phyloP scores from a whole-genome alignment of 306 rosid species.

The Cucurbita maxima region DNA sequence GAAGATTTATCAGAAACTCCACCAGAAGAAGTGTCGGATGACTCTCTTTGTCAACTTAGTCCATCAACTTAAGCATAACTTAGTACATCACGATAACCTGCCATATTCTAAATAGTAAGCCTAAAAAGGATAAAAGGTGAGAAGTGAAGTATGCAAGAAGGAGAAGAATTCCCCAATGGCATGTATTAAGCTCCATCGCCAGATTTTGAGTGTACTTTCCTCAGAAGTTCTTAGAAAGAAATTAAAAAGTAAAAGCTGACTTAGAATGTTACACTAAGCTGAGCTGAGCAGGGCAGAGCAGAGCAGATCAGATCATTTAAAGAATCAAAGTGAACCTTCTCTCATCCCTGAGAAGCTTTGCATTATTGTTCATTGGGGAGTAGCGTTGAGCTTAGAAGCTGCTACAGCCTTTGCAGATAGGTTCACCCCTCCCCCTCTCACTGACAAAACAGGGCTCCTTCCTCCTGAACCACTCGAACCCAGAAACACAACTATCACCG shows the following conservation, averaged over 20 bases:
- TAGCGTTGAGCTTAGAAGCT: slow-evolving; percentile 15
- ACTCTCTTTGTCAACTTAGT: too few species aligned
- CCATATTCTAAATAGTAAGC: background rate
- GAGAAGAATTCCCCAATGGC: background rate
- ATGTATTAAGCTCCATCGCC: background rate
- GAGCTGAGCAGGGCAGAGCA: background rate
- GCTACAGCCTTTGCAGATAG: slow-evolving; percentile 30
- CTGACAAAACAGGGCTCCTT: slow-evolving; percentile 41
- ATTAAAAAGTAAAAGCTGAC: background rate
- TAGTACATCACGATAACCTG: too few species aligned
- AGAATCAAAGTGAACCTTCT: slow-evolving; percentile 6
- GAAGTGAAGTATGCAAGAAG: background rate
- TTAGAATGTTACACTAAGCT: background rate
- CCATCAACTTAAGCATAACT: too few species aligned
- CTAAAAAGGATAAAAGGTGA: background rate
- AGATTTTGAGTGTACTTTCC: background rate
- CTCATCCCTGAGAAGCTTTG: slow-evolving; percentile 8
- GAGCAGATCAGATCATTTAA: background rate
- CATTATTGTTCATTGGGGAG: slow-evolving; percentile 4
- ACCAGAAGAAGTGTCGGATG: too few species aligned
- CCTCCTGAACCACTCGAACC: slow-evolving; percentile 40
- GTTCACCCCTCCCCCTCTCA: slow-evolving; percentile 55
- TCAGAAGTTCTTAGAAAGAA: background rate
- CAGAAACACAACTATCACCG: slow-evolving; percentile 59
- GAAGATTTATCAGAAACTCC: too few species aligned